Evolutionary conservation across 1,139 yeast species (phyloP).

Genomic region (Hyphopichia pseudoburtonii): DNA sequence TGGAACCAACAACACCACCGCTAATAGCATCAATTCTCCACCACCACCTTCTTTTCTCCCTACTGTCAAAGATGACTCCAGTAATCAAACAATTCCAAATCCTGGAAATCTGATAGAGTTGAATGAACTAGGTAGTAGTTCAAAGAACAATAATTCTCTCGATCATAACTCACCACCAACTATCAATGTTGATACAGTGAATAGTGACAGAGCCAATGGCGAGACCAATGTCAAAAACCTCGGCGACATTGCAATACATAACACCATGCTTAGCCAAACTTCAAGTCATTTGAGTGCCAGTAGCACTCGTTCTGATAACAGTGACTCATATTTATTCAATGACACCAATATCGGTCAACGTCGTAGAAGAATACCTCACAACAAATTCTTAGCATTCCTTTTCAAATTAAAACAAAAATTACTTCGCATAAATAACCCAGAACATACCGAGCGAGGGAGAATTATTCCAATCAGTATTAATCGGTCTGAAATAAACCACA

Average conservation of each 20-base stretch:
- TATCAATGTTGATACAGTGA: slow-evolving; percentile 6
- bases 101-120: too few species aligned
- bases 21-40: too few species aligned
- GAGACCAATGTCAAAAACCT: too few species aligned
- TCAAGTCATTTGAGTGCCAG: slow-evolving; percentile 1
- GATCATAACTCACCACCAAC: slow-evolving; percentile 1
- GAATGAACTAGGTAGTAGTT: background rate
- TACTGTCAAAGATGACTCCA: too few species aligned
- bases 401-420: slow-evolving; percentile 29
- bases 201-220: too few species aligned
- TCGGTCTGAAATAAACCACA: slow-evolving; percentile 24
- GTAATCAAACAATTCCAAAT: background rate
- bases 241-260: background rate
- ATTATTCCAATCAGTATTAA: slow-evolving; percentile 63
- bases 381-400: slow-evolving; percentile 15
- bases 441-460: slow-evolving; percentile 70
- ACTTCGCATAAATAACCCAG: slow-evolving; percentile 42
- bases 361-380: slow-evolving; percentile 17
- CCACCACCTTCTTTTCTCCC: too few species aligned
- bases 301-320: slow-evolving; percentile 3
- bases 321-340: slow-evolving; percentile 19
- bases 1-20: too few species aligned
- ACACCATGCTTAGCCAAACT: background rate
- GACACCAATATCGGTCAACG: slow-evolving; percentile 20
- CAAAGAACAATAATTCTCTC: background rate